phyloP scores from a whole-genome alignment of 1,284 basidiomycete genomes.

The Leccinum discolor region DNA sequence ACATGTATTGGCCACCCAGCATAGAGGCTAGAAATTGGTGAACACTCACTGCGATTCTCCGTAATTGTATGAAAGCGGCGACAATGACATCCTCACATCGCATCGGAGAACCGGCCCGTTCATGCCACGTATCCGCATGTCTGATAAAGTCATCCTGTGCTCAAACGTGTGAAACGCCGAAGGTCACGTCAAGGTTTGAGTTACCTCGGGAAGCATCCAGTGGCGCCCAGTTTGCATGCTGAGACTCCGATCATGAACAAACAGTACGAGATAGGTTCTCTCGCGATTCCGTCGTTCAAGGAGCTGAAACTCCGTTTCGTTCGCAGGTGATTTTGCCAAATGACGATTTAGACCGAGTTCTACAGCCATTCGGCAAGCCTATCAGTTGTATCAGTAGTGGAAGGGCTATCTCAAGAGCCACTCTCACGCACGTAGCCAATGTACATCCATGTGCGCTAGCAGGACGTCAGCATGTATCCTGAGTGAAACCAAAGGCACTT shows the following conservation, averaged over 20 bases:
- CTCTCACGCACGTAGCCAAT: constrained; percentile 69
- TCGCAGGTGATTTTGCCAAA: constrained; percentile 47
- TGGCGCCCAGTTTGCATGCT: constrained; percentile 81
- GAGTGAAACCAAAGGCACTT: constrained; percentile 8
- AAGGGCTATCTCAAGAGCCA: not conserved
- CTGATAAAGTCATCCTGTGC: constrained; percentile 64
- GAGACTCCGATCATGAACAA: constrained; percentile 80
- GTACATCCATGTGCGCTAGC: constrained; percentile 78
- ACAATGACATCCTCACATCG: constrained; percentile 81
- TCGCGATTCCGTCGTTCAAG: constrained; percentile 80
- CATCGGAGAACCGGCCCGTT: constrained; percentile 50
- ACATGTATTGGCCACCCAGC: constrained; percentile 8
- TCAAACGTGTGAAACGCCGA: constrained; percentile 10
- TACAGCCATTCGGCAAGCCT: constrained; percentile 86
- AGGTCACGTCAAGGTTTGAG: constrained; percentile 3
- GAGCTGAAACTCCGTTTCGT: constrained; percentile 63
- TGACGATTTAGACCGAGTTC: constrained; percentile 77
- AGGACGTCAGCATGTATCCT: constrained; percentile 21
- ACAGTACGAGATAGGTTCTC: constrained; percentile 80
- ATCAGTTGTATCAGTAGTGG: constrained; percentile 15
- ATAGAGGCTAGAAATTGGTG: not conserved
- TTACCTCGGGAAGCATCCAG: constrained; percentile 80
- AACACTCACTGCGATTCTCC: constrained; percentile 67
- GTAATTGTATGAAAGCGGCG: constrained; percentile 71
- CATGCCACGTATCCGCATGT: constrained; percentile 69